These are phyloP conservation scores for Scorias spongiosa DNA, from an alignment of 2,329 filamentous ascomycete genomes.

Conservation along the genomic window DNA sequence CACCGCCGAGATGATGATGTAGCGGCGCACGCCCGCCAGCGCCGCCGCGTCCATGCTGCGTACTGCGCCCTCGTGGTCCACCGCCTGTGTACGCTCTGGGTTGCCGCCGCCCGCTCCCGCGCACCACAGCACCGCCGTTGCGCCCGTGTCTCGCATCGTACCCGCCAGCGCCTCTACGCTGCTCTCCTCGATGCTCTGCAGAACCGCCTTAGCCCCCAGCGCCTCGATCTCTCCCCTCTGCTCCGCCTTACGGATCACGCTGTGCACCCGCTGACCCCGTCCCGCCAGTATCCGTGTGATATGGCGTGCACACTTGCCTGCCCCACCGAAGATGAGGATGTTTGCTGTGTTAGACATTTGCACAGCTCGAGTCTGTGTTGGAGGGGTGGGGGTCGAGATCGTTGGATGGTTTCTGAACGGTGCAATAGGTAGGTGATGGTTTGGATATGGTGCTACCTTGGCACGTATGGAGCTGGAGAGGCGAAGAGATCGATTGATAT, in stretches of 20 bases:
- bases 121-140: slow-evolving; percentile 21
- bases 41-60: slow-evolving; percentile 47
- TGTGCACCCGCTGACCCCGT: slow-evolving; percentile 16
- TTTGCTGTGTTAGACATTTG: slow-evolving; percentile 3
- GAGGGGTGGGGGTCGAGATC: too few relatives aligned
- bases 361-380: too few relatives aligned
- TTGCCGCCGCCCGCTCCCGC: slow-evolving; percentile 23
- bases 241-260: slow-evolving; percentile 19
- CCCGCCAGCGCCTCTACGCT: slow-evolving; percentile 23
- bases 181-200: slow-evolving; percentile 28
- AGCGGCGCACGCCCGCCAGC: slow-evolving; percentile 41
- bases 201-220: slow-evolving; percentile 28
- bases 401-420: too few relatives aligned
- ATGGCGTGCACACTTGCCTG: slow-evolving; percentile 22
- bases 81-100: slow-evolving; percentile 39
- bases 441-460: too few relatives aligned
- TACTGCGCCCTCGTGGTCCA: slow-evolving; percentile 49
- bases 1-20: slow-evolving; percentile 50
- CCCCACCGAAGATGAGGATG: slow-evolving; percentile 22
- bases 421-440: too few relatives aligned
- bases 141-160: slow-evolving; percentile 21
- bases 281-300: slow-evolving; percentile 17
- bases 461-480: too few relatives aligned
- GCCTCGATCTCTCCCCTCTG: slow-evolving; percentile 20
- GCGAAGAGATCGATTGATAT: too few relatives aligned